Evolutionary conservation across 2,329 filamentous ascomycete genomes (phyloP), one percentile per base, ranked within the genome.

Genomic region (Aulographum hederae): DNA sequence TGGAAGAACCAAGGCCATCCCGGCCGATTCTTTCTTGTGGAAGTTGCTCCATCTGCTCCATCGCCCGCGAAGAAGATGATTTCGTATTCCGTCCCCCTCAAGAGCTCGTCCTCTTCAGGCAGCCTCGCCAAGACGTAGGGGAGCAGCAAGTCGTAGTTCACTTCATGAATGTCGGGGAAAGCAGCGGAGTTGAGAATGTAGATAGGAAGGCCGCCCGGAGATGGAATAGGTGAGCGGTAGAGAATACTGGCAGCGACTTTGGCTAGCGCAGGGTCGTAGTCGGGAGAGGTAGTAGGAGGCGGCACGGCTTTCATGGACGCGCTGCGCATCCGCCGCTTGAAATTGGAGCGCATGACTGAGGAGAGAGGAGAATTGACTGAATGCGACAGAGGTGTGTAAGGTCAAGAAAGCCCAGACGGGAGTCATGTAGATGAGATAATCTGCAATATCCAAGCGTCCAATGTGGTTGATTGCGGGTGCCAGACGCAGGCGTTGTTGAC

Each of bases 21-120:
- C 2, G 65, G 64, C 28, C 56, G 43, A 31, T 52, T 53, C 46
- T 61, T 65, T 46, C 58, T 65, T 26, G 49, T 43, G 16, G 36
- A 46, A 6, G 56, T 58, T 11, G 49, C 52, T 29, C 52, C 54
- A 30, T 56, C 59, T 29, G 54, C 53, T 23, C 56, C 56, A 6
- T 62, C 63, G n/a, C 64, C 65, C 4, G 65, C 64, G 41, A 69
- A 68, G 48, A 69, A 67, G 34, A 69, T 51, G 28, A 69, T 57
- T 42, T 67, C 65, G 39, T 69, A 69, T 34, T 65, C 62, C 14
- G 56, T 58, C 2, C 63, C 64, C 30, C 53, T 55, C 18, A 66
- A 51, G 35, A 69, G 45, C 38, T 68, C 65, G 29, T 69, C 64
- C 38, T 69, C 64, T 15, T 59, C 60, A 3, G 65, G 65, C 18